Base-by-base conservation (phyloP, 2,329 filamentous ascomycete species). In the Pseudohalonectria lignicola region DNA sequence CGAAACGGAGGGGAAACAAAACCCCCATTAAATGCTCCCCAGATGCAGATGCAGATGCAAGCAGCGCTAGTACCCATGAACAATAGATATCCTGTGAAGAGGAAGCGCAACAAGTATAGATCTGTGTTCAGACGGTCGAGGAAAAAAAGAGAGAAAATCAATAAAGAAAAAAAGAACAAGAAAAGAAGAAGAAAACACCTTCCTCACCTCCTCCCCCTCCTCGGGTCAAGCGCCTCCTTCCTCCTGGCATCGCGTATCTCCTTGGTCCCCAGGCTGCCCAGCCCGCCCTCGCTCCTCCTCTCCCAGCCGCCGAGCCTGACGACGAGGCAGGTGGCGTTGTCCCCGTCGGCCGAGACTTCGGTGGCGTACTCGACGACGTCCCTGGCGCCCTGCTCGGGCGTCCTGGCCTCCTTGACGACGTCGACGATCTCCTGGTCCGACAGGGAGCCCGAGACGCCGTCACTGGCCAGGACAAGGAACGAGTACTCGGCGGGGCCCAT, bases 371-470 rank as follows among this genome's bases (percentile, higher is more conserved):
- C 76, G 20, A 94, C 86, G 7, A 98, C 75, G 43, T 81, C 77
- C 41, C 71, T 71, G 1, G 86, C 79, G 3, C 79, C 92, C 54
- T 94, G 77, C 48, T 94, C 90, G 0, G 92, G 92, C 0, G 90
- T 96, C 53, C 72, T 79, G 5, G 87, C 85, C 60, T 98, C 92
- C 59, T 96, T 96, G 51, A 96, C 71, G 23, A 96, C 79, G 55
- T 98, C 92, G 21, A 95, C 88, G 44, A 96, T 86, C 62, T 98
- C 92, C 62, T 96, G 90, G 53, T 98, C 92, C 39, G 73, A 77
- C 17, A 96, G 66, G 13, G 83, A 84, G 6, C 86, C 90, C 16
- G 81, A 90, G 9, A 98, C 78, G 19, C 92, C 92, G 57, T 98
- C 92, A 2, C 78, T 84, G 56, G 94, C 76, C 34, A 98, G 72